Base-by-base conservation (phyloP, 129 eudicot species). In the Apium graveolens region DNA sequence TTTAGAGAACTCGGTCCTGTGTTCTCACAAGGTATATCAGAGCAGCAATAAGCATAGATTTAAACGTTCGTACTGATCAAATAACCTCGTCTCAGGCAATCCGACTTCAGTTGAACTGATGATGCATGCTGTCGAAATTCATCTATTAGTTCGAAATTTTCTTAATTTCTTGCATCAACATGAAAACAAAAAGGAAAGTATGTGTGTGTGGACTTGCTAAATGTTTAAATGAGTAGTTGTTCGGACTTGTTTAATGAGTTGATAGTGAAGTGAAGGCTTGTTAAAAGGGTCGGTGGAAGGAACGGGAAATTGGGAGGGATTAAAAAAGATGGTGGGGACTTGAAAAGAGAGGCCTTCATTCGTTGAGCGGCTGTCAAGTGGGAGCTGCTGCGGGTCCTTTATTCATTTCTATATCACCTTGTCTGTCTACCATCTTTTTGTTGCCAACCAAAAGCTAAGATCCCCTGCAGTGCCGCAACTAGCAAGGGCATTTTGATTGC, bases 281-380 rank as follows among this genome's bases (percentile, higher is more conserved):
- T 17, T 3, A n/a, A 60, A 60, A 60, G 34, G 34, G 65, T 60
- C 68, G 68, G 68, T 60, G 32, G 32, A 60, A n/a, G 26, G 27
- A 60, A 60, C 3, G 68, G 34, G 34, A 60, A 60, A 60, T 8
- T 9, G 11, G 68, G 68, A 60, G 65, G 37, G 49, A 11, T 53
- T 53, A n/a, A 55, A 51, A 53, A 49, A 31, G 41, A 21, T 31
- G 4, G 73, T 31, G 73, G 73, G 73, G 21, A n/a, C 73, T 29
- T 0, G 11, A 11, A 66, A 66, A 66, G 73, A 66, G 73, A 66
- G 73, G 73, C 73, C 39, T 32, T 32, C 5, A 66, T 66, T 29
- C 42, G 21, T 66, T 66, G 73, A 66, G 73, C 73, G 73, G 73
- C 73, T 66, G n/a, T 31, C 73, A 66, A 66, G 41, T 66, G 41